Evolutionary conservation across 176 grass and related monocot species (phyloP).

Genomic region (Echinochloa phyllopogon): DNA sequence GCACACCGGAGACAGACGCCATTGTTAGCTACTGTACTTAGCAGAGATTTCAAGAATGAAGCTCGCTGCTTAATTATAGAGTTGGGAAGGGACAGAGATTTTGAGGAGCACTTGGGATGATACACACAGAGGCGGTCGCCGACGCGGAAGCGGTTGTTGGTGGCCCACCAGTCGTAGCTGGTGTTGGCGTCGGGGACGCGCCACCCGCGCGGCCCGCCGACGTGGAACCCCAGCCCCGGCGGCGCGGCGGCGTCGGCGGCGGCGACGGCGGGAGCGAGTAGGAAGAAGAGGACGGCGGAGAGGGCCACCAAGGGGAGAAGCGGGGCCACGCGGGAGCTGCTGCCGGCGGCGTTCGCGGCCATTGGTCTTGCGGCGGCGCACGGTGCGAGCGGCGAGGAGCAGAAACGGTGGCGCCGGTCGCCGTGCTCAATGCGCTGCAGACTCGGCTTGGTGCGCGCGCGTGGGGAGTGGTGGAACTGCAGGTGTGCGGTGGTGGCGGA

Average conservation of each 20-base stretch:
- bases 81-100: too few species aligned
- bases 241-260: neutral
- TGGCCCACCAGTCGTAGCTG: constrained; percentile 74
- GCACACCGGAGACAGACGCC: neutral
- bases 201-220: constrained; percentile 73
- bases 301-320: neutral
- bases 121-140: constrained; percentile 65
- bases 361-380: constrained; percentile 18
- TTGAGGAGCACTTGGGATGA: neutral
- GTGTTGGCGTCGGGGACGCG: constrained; percentile 53
- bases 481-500: neutral
- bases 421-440: neutral
- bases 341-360: neutral
- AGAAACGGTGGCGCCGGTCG: neutral
- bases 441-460: neutral
- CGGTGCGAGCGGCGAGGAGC: neutral
- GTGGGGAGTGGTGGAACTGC: neutral
- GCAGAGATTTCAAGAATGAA: too few species aligned
- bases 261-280: neutral
- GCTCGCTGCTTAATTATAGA: too few species aligned
- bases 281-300: constrained; percentile 1
- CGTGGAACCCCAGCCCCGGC: constrained; percentile 51
- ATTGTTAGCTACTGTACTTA: too few species aligned
- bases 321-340: neutral
- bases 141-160: constrained; percentile 72